Conservation (phyloP, 768 basidiomycete genomes). For the Mycena vulgaris region DNA sequence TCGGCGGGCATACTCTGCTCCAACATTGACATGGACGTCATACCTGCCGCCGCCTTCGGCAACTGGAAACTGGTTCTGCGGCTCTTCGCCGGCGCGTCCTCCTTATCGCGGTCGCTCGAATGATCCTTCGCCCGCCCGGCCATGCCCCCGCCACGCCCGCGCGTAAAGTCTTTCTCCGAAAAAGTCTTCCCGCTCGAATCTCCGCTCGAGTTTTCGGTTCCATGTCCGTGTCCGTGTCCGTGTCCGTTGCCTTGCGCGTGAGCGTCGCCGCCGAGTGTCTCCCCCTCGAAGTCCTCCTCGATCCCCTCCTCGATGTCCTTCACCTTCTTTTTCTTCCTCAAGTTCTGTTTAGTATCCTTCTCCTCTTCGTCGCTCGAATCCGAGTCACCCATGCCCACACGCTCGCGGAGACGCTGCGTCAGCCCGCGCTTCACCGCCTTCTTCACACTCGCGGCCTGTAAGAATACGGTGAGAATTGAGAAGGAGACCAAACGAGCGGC, state of each 20-base stretch:
- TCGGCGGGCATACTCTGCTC: constrained; percentile 94
- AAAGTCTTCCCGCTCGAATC: no score
- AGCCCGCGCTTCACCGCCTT: constrained; percentile 86
- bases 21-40: constrained; percentile 63
- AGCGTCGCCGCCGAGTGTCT: constrained; percentile 26
- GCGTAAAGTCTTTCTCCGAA: constrained; percentile 27
- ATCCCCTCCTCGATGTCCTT: constrained; percentile 39
- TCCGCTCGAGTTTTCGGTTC: no score
- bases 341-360: constrained; percentile 38
- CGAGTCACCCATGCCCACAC: constrained; percentile 81
- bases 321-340: constrained; percentile 35
- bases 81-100: constrained; percentile 44
- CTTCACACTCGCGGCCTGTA: constrained; percentile 82
- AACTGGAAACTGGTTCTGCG: constrained; percentile 56
- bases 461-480: background rate
- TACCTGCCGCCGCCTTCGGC: constrained; percentile 57
- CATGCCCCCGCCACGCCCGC: constrained; percentile 34
- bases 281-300: constrained; percentile 34
- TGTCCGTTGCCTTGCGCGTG: constrained; percentile 4
- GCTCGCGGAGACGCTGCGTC: constrained; percentile 82
- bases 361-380: constrained; percentile 65
- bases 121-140: constrained; percentile 26
- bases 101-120: constrained; percentile 21
- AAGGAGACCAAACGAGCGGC: background rate
- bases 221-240: constrained; percentile 7